A percentile compares a stretch with the other conserved stretches of the same genome.
Conservation (phyloP, 2,329 filamentous ascomycete genomes). For the Acrodontium crateriforme region DNA sequence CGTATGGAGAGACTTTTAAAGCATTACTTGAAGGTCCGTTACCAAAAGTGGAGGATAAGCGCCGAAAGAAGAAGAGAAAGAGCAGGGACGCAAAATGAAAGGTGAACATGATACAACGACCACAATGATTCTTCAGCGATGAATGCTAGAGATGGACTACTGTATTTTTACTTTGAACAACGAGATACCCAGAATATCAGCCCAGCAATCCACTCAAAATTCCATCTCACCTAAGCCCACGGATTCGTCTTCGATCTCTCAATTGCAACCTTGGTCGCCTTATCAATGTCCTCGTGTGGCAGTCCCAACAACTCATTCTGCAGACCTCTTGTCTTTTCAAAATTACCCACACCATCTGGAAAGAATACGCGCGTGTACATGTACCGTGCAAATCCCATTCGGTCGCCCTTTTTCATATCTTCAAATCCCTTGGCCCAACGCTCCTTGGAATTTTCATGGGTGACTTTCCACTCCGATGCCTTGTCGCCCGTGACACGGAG, state of each 20-base stretch:
- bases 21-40: slow-evolving; percentile 13
- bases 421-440: slow-evolving; percentile 37
- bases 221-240: background rate
- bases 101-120: no score
- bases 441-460: slow-evolving; percentile 31
- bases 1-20: slow-evolving; percentile 12
- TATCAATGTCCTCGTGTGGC: slow-evolving; percentile 45
- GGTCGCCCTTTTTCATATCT: slow-evolving; percentile 30
- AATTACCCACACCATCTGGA: slow-evolving; percentile 18
- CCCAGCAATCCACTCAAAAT: no score
- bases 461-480: slow-evolving; percentile 48
- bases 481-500: slow-evolving; percentile 44
- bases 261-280: slow-evolving; percentile 37
- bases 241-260: slow-evolving; percentile 11
- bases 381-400: slow-evolving; percentile 32
- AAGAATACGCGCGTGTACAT: slow-evolving; percentile 45
- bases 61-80: slow-evolving; percentile 15
- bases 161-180: background rate
- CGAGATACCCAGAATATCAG: slow-evolving; percentile 1
- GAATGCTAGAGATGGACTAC: background rate
- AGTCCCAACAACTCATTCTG: slow-evolving; percentile 44
- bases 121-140: no score
- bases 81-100: no score
- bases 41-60: slow-evolving; percentile 16
- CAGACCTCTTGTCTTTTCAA: slow-evolving; percentile 25